These are phyloP conservation scores for Penicillium olsonii DNA, from an alignment of 2,329 filamentous ascomycete species.

Conservation along the genomic window DNA sequence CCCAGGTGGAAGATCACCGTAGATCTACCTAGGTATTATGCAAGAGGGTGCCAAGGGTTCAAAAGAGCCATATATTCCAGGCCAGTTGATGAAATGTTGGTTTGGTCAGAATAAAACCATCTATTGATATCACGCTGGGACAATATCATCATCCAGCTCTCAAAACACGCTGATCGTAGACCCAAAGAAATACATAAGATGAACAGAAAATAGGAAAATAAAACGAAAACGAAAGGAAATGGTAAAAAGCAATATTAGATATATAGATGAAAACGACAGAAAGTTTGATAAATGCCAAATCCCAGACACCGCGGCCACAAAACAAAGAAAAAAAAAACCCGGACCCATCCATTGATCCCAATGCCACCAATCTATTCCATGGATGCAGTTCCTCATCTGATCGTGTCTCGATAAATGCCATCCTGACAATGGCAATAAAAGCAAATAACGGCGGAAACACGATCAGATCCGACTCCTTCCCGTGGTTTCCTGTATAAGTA, in stretches of 20 bases:
- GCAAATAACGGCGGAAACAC: slow-evolving; percentile 15
- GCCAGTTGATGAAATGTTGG: no score
- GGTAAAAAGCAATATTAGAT: slow-evolving; percentile 5
- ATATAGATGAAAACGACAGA: slow-evolving; percentile 10
- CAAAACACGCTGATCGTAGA: slow-evolving; percentile 16
- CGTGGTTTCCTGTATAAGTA: slow-evolving; percentile 15
- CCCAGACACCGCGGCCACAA: slow-evolving; percentile 25
- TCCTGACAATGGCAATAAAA: slow-evolving; percentile 23
- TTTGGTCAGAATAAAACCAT: no score
- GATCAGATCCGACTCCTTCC: slow-evolving; percentile 17
- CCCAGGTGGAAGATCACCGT: neutral
- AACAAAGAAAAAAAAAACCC: slow-evolving; percentile 11
- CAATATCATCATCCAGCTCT: slow-evolving; percentile 4
- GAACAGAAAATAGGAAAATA: no score
- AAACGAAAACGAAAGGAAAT: no score
- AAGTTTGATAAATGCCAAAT: slow-evolving; percentile 17
- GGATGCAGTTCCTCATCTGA: slow-evolving; percentile 28
- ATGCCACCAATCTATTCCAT: slow-evolving; percentile 14
- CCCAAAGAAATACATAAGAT: no score
- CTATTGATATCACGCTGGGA: neutral
- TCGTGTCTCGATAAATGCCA: slow-evolving; percentile 30
- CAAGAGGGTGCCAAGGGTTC: no score
- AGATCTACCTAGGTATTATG: neutral
- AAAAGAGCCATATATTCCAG: no score
- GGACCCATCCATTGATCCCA: slow-evolving; percentile 7